Evolutionary conservation across 441 rosid species (phyloP).

Genomic region (Lepidium campestre): DNA sequence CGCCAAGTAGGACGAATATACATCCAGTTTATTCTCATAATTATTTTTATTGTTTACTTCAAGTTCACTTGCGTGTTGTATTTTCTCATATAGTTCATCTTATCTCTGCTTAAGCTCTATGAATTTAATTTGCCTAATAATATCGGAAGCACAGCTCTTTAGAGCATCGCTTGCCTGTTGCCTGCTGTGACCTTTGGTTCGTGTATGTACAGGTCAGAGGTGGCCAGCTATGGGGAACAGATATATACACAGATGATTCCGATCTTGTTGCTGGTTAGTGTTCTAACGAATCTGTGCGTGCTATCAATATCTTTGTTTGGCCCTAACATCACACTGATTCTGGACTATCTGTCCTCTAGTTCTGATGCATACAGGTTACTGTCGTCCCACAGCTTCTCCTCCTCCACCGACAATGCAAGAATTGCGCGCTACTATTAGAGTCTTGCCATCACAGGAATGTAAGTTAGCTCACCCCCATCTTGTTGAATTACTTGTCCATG

Average conservation of each 20-base stretch:
- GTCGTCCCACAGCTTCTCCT: conserved; percentile 98
- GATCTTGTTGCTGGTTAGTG: conserved; percentile 97
- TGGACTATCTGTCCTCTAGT: conserved; percentile 47
- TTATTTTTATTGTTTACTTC: background rate
- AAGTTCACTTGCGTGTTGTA: background rate
- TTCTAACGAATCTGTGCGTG: conserved; percentile 15
- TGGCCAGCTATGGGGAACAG: conserved; percentile 98
- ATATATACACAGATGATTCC: conserved; percentile 91
- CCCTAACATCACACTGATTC: conserved; percentile 23
- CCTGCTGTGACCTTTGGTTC: conserved; percentile 4
- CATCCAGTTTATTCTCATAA: background rate
- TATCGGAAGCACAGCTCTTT: conserved; percentile 1
- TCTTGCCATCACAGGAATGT: conserved; percentile 93
- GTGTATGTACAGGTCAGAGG: conserved; percentile 80
- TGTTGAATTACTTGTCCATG: background rate
- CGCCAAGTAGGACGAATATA: conserved; percentile 67
- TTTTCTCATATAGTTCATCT: conserved; percentile 4
- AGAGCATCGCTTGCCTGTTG: conserved; percentile 14
- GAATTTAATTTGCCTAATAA: background rate
- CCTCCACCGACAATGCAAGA: conserved; percentile 97
- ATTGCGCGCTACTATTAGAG: conserved; percentile 78
- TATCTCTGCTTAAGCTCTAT: background rate
- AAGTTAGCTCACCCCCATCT: conserved; percentile 28
- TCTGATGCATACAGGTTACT: conserved; percentile 99
- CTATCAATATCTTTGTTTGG: conserved; percentile 6